Conservation (phyloP, 352 stramenopile species). For the Saprolegnia diclina region DNA sequence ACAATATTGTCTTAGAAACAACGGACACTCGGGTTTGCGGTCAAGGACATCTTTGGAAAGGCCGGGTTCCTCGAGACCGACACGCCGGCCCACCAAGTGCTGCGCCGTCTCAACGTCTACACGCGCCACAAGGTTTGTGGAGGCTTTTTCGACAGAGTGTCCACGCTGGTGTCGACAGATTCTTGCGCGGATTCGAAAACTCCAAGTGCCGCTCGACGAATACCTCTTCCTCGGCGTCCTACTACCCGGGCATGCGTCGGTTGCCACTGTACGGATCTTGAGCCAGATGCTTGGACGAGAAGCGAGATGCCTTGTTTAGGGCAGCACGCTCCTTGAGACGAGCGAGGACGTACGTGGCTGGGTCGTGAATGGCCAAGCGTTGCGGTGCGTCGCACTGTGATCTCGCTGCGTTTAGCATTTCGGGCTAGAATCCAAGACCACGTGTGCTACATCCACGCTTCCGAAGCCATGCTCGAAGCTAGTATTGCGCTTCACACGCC, state of each 20-base stretch:
- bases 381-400: conserved; percentile 10
- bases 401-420: not conserved
- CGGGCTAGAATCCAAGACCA: conserved; percentile 10
- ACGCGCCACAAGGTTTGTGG: conserved; percentile 2
- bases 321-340: conserved; percentile 14
- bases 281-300: no score
- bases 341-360: conserved; percentile 25
- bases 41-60: conserved; percentile 21
- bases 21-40: not conserved
- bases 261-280: not conserved
- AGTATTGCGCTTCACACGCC: not conserved
- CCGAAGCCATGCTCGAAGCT: conserved; percentile 9
- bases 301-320: not conserved
- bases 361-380: conserved; percentile 17
- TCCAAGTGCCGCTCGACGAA: conserved; percentile 20
- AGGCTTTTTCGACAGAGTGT: not conserved
- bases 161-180: not conserved
- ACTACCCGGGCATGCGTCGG: conserved; percentile 7
- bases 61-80: conserved; percentile 24
- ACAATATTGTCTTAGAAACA: conserved; percentile 14
- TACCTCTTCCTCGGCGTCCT: conserved; percentile 16
- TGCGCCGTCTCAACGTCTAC: conserved; percentile 17
- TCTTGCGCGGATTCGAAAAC: not conserved
- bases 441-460: not conserved
- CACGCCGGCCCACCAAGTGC: not conserved